Conservation (phyloP, 768 basidiomycete species). For the Tylopilus vinaceipallidus region DNA sequence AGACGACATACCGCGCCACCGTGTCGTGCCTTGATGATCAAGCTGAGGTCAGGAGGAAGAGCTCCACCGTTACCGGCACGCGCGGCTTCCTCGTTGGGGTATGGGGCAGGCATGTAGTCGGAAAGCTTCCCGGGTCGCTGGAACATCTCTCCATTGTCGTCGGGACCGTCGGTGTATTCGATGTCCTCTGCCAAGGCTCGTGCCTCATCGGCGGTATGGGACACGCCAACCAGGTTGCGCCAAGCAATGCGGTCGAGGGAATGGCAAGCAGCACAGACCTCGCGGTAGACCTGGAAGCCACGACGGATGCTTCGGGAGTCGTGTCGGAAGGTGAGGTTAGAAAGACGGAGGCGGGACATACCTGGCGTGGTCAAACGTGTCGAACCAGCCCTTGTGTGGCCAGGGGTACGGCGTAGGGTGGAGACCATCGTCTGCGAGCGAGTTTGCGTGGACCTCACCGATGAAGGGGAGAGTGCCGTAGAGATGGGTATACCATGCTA, state of each 20-base stretch:
- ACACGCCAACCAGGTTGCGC: conserved; percentile 98
- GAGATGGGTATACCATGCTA: conserved; percentile 95
- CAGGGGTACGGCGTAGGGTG: conserved; percentile 88
- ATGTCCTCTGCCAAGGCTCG: conserved; percentile 93
- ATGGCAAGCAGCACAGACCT: conserved; percentile 98
- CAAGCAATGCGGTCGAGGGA: conserved; percentile 99
- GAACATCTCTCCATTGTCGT: conserved; percentile 97
- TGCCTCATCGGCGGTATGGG: conserved; percentile 89
- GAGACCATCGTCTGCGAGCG: conserved; percentile 90
- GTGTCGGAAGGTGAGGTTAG: conserved; percentile 10
- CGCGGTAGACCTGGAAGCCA: conserved; percentile 96
- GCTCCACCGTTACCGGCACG: conserved; percentile 93
- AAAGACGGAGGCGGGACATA: conserved; percentile 39
- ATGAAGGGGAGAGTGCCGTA: conserved; percentile 90
- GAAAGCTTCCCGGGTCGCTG: conserved; percentile 96
- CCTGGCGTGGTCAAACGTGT: conserved; percentile 97
- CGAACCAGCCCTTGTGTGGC: conserved; percentile 84
- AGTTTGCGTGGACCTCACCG: conserved; percentile 89
- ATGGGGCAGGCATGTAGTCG: conserved; percentile 93
- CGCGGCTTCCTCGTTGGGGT: conserved; percentile 97
- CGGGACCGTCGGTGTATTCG: conserved; percentile 95
- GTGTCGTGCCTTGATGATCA: conserved; percentile 98
- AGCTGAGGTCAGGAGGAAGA: conserved; percentile 92
- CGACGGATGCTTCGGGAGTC: conserved; percentile 73
- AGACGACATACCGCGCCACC: conserved; percentile 78